Evolutionary conservation across 2,329 filamentous ascomycete species (phyloP).

Genomic region (Alternaria arbusti): DNA sequence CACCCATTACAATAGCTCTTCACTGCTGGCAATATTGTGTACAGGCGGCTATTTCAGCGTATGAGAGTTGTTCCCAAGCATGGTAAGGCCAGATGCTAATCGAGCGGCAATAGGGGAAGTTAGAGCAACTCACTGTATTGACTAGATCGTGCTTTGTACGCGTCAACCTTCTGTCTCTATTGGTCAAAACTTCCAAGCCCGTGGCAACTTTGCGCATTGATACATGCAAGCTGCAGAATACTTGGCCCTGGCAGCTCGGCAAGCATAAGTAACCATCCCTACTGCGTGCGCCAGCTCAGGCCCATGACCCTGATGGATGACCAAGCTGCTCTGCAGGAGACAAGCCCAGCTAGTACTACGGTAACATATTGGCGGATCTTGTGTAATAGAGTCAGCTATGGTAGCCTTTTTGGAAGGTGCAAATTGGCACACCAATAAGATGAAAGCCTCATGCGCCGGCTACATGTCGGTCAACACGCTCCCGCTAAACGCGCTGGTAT

Average conservation of each 20-base stretch:
- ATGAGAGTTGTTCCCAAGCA: conserved; percentile 8
- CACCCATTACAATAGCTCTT: conserved; percentile 30
- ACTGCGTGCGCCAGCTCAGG: conserved; percentile 26
- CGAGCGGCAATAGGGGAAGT: not conserved
- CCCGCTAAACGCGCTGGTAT: conserved; percentile 13
- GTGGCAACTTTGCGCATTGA: conserved; percentile 35
- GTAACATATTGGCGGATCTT: conserved; percentile 18
- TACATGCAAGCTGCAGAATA: conserved; percentile 29
- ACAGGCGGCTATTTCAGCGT: conserved; percentile 18
- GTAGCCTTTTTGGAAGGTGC: conserved; percentile 9
- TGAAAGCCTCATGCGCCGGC: conserved; percentile 14
- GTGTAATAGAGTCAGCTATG: conserved; percentile 32
- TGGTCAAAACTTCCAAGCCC: conserved; percentile 24
- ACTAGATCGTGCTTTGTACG: conserved; percentile 25
- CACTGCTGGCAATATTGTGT: conserved; percentile 13
- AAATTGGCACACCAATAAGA: conserved; percentile 6
- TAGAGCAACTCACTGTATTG: conserved; percentile 25
- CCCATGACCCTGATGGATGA: conserved; percentile 22
- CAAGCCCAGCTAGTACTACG: conserved; percentile 18
- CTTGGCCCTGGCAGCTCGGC: conserved; percentile 30
- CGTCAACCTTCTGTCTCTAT: conserved; percentile 26
- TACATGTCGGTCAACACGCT: conserved; percentile 6
- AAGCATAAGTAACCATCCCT: conserved; percentile 32
- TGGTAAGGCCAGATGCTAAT: not conserved
- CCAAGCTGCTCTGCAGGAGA: conserved; percentile 23